Percentiles rank a stretch among this genome's conserved stretches.
These are phyloP conservation scores for Chimonanthus praecox DNA, from an alignment of 164 flowering plant species.

Conservation along the genomic window DNA sequence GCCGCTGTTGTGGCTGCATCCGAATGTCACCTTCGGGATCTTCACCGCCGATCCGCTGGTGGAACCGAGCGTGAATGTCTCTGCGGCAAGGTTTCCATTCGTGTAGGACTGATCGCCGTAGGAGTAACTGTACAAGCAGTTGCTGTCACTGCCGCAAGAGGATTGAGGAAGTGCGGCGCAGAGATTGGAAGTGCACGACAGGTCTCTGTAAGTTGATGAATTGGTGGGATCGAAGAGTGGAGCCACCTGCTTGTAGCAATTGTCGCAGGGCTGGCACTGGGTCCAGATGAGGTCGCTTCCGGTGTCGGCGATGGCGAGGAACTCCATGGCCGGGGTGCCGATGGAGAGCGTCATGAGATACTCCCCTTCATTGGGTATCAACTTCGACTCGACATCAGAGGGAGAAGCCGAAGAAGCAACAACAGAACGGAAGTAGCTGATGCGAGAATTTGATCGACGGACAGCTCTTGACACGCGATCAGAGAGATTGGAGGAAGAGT, in stretches of 20 bases:
- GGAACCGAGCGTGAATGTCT: slow-evolving; percentile 34
- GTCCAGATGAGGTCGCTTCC: slow-evolving; percentile 93
- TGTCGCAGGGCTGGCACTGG: slow-evolving; percentile 65
- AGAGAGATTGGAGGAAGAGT: not conserved
- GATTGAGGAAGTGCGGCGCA: slow-evolving; percentile 17
- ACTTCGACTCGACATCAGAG: not conserved
- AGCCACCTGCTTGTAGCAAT: slow-evolving; percentile 50
- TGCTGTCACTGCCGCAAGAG: not conserved
- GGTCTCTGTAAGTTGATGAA: slow-evolving; percentile 29
- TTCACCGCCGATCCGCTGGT: not conserved
- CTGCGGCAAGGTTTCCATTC: slow-evolving; percentile 31
- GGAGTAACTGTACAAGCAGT: slow-evolving; percentile 18
- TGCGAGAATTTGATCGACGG: not conserved
- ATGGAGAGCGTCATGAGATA: slow-evolving; percentile 52
- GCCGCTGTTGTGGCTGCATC: slow-evolving; percentile 42
- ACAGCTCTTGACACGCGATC: not conserved
- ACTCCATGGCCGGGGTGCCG: slow-evolving; percentile 58
- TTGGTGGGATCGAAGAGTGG: slow-evolving; percentile 46
- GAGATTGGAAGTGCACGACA: slow-evolving; percentile 23
- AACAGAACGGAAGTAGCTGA: not conserved
- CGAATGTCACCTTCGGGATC: slow-evolving; percentile 21
- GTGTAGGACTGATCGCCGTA: slow-evolving; percentile 41
- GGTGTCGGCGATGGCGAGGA: slow-evolving; percentile 62
- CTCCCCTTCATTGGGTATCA: slow-evolving; percentile 47
- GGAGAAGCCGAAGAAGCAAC: not conserved